Evolutionary conservation across 805 yeast genomes (phyloP).

Genomic region (Cyberlindnera bimundalis): DNA sequence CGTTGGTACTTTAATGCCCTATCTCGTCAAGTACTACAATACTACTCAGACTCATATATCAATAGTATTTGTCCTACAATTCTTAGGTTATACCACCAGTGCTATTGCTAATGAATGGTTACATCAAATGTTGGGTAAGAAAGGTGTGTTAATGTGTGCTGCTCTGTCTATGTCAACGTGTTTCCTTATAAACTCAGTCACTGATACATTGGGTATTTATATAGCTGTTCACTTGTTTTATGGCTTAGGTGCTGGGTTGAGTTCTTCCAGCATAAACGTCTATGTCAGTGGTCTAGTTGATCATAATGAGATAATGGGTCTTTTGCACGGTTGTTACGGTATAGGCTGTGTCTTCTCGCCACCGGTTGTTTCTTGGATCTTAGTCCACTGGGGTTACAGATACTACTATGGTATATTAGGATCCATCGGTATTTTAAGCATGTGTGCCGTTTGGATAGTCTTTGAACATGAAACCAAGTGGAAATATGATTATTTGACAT

Average conservation of each 20-base stretch:
- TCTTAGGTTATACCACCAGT: conserved; percentile 51
- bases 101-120: conserved; percentile 45
- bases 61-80: conserved; percentile 47
- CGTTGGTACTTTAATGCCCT: conserved; percentile 56
- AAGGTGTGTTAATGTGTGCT: conserved; percentile 41
- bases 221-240: conserved; percentile 36
- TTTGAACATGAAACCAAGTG: conserved; percentile 43
- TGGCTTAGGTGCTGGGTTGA: conserved; percentile 56
- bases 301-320: conserved; percentile 56
- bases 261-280: conserved; percentile 54
- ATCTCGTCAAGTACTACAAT: conserved; percentile 43
- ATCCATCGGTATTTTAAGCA: conserved; percentile 22
- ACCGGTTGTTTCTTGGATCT: conserved; percentile 48
- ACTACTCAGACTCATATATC: conserved; percentile 48
- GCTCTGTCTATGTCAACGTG: conserved; percentile 33
- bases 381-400: conserved; percentile 26
- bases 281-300: conserved; percentile 46
- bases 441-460: conserved; percentile 33
- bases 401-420: conserved; percentile 10
- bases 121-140: conserved; percentile 44
- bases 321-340: conserved; percentile 68
- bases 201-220: conserved; percentile 38
- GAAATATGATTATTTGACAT: conserved; percentile 28
- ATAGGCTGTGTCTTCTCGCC: conserved; percentile 71
- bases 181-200: conserved; percentile 34